Base-by-base conservation (phyloP, 345 rosid genomes). In the Aethionema arabicum region DNA sequence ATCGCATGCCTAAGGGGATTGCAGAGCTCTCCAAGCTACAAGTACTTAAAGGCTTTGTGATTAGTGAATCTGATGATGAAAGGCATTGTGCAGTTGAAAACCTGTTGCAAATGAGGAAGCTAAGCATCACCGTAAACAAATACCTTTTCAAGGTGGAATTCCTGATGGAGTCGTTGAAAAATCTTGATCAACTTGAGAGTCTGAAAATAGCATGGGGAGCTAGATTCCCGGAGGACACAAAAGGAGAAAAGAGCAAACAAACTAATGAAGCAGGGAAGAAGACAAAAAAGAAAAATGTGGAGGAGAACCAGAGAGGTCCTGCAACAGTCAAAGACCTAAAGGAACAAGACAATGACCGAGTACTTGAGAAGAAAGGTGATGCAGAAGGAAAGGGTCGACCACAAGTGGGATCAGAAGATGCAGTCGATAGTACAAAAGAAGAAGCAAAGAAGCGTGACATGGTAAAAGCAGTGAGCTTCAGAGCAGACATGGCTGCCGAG, bases 41-140 rank as follows among this genome's bases (percentile, higher is more conserved):
- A 79, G 87, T 86, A 33, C 76, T 86, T 0, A 80, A 86, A 29
- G 90, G 93, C 6, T 83, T 86, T 76, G 79, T 82, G 39, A 52
- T 86, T 8, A 69, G 74, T 44, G 30, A 72, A 32, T 15, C 45
- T 1, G 72, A 49, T 15, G 32, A 52, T 0, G 67, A 59, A 27
- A 37, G 8, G 5, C 2, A 38, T 0, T 76, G 83, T 48, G 44
- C 36, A 1, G 67, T 80, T 29, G 15, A 44, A 37, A 32, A 15
- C 4, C 33, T 80, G 0, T 2, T 0, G 16, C 16, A 60, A 0
- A 52, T 80, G 56, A 66, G 57, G 76, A 77, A 74, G 66, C 66
- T 83, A 63, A 82, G 74, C 74, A 70, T 82, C 49, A 65, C 68
- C 4, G 66, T 76, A 31, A 62, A 47, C 32, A 62, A 5, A 10